Evolutionary conservation across 2,329 filamentous ascomycete species (phyloP), one percentile per base, ranked within the genome.

Genomic region (Cercospora berteroae): DNA sequence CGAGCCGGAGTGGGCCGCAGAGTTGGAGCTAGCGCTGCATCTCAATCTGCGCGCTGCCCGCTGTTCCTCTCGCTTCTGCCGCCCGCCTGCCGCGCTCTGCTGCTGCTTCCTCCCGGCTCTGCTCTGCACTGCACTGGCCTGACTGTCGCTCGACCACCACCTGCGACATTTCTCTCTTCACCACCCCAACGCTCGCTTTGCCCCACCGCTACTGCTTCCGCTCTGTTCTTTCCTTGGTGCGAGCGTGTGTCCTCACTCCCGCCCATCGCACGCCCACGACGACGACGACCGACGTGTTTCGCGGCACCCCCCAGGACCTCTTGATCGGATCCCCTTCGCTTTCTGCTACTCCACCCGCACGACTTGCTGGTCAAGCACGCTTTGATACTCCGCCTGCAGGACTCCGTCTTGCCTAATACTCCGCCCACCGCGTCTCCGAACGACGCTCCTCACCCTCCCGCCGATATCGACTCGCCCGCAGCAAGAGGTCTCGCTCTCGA

Each of bases 321-420:
- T 48, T 48, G 42, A 18, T 48, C 62, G 55, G 16, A 33, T 56
- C 42, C 44, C 23, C 56, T 48, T 64, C 42, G 18, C 60, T 36
- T 64, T 57, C 55, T 39, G 42, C 61, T 57, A 12, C 66, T 33
- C 39, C 55, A 66, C 39, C 60, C 50, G 33, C 52, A 48, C 60
- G 55, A 68, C 66, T 70, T 70, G 69, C 69, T 68, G 69, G 69
- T 42, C 69, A 70, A 70, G 69, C 64, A 59, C 60, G 56, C 58
- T 27, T 55, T 39, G 12, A 13, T 16, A 12, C 31, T 13, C 55
- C 42, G 23, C 31, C 59, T 44, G 52, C 52, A 64, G 57, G 20
- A 42, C 60, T 18, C 23, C 29, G 39, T 27, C 48, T 36, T 61
- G 64, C 63, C 64, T 60, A 65, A 65, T 66, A 66, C 29, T 36